Base-by-base conservation (phyloP, 2,329 filamentous ascomycete genomes). In the Aspergillus luchuensis region DNA sequence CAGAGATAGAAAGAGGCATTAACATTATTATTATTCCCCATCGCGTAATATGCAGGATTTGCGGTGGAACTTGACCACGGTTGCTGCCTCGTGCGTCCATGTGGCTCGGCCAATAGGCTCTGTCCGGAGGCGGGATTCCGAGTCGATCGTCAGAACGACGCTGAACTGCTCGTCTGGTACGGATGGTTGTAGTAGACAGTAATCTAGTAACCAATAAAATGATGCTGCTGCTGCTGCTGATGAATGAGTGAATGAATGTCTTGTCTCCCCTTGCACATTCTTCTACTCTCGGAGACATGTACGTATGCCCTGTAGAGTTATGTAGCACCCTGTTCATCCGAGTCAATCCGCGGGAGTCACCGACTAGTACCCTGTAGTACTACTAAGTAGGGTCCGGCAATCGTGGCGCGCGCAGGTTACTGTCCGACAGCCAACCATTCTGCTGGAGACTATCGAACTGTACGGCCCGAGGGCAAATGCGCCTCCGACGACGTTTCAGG, bases 61-160 rank as follows among this genome's bases (percentile, higher is more conserved):
- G 25, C 28, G 43, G 53, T 56, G 53, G 53, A 56, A 47, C 53
- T 36, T 45, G 52, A 30, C 52, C 53, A 56, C 53, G 53, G 53
- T 56, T 56, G 53, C 36, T 43, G 53, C 53, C 53, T 56, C 53
- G 53, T 56, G 53, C 53, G n/a, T 25, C 43, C 36, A 21, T 21
- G 23, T 56, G 53, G 25, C 43, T 45, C 39, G 10, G 23, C 53
- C 53, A 56, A 56, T 56, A 28, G 53, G 39, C 53, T 43, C 30
- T 17, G 28, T 56, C 39, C 53, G 53, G 53, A 56, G 53, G 39
- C 28, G 53, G 41, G 53, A 56, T 56, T 56, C 53, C 53, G 53
- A 56, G 53, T 56, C 17, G 53, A 56, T 56, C 53, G 53, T 56
- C 53, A 56, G 53, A 43, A 56, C 39, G 51, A 56, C n/a, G 39